These are phyloP conservation scores for Pharnaceum exiguum DNA, from an alignment of 148 eudicot genomes.

Conservation along the genomic window DNA sequence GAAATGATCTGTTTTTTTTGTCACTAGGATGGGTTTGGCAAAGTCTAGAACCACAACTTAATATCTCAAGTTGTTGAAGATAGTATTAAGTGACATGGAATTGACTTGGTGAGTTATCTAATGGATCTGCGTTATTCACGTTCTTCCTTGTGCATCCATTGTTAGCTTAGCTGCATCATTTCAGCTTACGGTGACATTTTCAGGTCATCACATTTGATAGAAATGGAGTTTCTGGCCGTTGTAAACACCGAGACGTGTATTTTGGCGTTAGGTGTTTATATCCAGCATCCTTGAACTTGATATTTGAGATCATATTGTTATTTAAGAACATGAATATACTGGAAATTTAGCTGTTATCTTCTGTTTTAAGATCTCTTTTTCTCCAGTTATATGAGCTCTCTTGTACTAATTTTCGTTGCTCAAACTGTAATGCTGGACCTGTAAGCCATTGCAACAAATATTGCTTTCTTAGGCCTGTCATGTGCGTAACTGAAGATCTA, in stretches of 20 bases:
- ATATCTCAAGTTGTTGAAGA: slow-evolving; percentile 53
- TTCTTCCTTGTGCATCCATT: background rate
- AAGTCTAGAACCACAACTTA: slow-evolving; percentile 51
- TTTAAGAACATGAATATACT: too few relatives aligned
- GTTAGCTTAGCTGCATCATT: background rate
- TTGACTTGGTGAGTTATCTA: slow-evolving; percentile 63
- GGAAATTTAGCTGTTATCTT: too few relatives aligned
- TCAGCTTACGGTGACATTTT: background rate
- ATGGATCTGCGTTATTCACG: background rate
- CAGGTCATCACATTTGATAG: slow-evolving; percentile 78
- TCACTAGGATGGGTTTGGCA: slow-evolving; percentile 85
- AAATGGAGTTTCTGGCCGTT: slow-evolving; percentile 93
- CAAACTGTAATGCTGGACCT: too few relatives aligned
- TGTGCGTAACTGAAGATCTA: too few relatives aligned
- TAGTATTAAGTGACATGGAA: slow-evolving; percentile 35
- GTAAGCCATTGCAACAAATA: too few relatives aligned
- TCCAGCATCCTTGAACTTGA: background rate
- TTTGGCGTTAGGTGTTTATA: slow-evolving; percentile 58
- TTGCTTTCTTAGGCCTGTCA: too few relatives aligned
- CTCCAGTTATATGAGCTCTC: too few relatives aligned
- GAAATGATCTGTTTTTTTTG: background rate
- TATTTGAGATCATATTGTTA: background rate
- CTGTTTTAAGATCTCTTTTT: too few relatives aligned
- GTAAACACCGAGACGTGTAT: slow-evolving; percentile 79
- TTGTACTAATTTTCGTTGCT: too few relatives aligned